Percentiles rank a stretch among this genome's conserved stretches.
These are phyloP conservation scores for Falciphora oryzae DNA, from an alignment of 2,329 filamentous ascomycete species.

Conservation along the genomic window DNA sequence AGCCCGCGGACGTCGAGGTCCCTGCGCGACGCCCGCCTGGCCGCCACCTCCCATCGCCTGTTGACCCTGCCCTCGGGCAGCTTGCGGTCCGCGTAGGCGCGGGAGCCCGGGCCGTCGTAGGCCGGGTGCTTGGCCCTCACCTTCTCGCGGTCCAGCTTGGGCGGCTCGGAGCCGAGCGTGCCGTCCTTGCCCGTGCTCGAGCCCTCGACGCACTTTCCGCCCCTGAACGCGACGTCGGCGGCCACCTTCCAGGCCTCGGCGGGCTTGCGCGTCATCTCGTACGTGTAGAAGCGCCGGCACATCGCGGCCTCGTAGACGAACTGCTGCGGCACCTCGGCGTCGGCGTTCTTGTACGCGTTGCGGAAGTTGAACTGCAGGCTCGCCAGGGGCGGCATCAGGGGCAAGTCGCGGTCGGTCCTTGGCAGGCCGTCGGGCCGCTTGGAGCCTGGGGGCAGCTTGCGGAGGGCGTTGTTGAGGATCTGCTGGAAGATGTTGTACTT, in stretches of 20 bases:
- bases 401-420: background rate
- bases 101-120: constrained; percentile 9
- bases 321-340: constrained; percentile 39
- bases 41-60: constrained; percentile 1
- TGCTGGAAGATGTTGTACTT: constrained; percentile 6
- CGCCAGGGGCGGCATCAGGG: constrained; percentile 19
- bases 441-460: constrained; percentile 5
- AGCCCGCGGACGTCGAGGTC: background rate
- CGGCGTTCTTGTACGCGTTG: constrained; percentile 30
- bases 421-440: background rate
- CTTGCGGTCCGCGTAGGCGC: constrained; percentile 2
- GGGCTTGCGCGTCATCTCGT: constrained; percentile 40
- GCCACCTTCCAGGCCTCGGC: constrained; percentile 41
- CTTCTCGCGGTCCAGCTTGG: constrained; percentile 7
- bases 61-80: background rate
- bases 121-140: constrained; percentile 4
- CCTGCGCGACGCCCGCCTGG: background rate
- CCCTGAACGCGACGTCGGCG: constrained; percentile 29
- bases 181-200: background rate
- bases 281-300: constrained; percentile 47
- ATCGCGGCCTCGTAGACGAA: constrained; percentile 42
- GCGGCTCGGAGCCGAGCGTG: background rate
- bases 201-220: constrained; percentile 8
- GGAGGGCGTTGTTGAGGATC: constrained; percentile 18
- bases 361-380: constrained; percentile 30